Evolutionary conservation across 2,329 filamentous ascomycete genomes (phyloP).

Genomic region (Gremmenia infestans): DNA sequence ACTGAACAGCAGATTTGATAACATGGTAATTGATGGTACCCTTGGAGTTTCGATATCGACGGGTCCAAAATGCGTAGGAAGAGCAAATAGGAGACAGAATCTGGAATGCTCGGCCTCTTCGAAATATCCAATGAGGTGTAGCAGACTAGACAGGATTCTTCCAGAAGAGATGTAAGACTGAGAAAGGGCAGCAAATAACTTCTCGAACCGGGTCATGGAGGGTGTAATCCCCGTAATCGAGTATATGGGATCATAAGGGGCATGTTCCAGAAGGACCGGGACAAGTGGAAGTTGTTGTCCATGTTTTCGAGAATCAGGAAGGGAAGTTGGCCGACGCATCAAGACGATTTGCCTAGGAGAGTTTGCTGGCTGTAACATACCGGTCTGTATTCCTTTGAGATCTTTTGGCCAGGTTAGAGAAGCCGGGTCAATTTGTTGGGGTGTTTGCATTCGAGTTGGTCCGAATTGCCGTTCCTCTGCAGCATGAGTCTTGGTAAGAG

Average conservation of each 20-base stretch:
- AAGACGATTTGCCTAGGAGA: conserved; percentile 34
- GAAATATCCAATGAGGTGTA: conserved; percentile 63
- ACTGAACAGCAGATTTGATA: conserved; percentile 47
- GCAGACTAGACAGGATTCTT: conserved; percentile 55
- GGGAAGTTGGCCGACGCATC: conserved; percentile 25
- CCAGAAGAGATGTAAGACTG: conserved; percentile 38
- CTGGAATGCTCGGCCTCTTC: conserved; percentile 67
- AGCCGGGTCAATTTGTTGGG: conserved; percentile 53
- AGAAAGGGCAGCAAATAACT: conserved; percentile 50
- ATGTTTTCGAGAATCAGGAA: conserved; percentile 20
- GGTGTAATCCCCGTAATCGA: conserved; percentile 58
- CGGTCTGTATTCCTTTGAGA: conserved; percentile 24
- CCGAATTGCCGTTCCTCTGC: conserved; percentile 42
- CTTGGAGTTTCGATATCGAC: conserved; percentile 49
- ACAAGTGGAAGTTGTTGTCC: conserved; percentile 20
- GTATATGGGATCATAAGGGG: conserved; percentile 57
- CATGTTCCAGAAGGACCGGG: conserved; percentile 67
- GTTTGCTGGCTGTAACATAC: conserved; percentile 25
- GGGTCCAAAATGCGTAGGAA: conserved; percentile 60
- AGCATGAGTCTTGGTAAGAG: conserved; percentile 23
- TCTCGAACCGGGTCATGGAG: conserved; percentile 60
- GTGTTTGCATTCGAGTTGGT: conserved; percentile 56
- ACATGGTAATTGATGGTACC: conserved; percentile 38
- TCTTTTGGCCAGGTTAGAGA: conserved; percentile 42
- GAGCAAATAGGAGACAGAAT: conserved; percentile 69